Conservation (phyloP, 2,329 filamentous ascomycete species). For the Nannizziopsis barbatae region DNA sequence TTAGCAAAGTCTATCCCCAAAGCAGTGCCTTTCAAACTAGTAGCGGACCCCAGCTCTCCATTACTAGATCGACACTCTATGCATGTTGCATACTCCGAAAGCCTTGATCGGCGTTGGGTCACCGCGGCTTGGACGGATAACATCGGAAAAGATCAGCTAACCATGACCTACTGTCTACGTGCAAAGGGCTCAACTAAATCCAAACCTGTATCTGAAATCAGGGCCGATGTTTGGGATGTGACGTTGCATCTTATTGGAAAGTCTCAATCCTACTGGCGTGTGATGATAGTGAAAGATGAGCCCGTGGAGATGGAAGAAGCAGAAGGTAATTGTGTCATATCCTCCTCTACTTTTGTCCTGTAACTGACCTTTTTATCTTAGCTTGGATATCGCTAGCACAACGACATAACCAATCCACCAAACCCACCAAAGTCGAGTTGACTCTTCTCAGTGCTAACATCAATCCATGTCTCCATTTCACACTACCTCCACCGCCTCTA, state of each 20-base stretch:
- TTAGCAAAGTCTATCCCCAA: constrained; percentile 44
- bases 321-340: constrained; percentile 29
- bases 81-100: constrained; percentile 49
- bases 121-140: constrained; percentile 51
- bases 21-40: constrained; percentile 45
- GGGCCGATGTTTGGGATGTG: constrained; percentile 47
- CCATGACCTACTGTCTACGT: constrained; percentile 44
- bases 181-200: constrained; percentile 25
- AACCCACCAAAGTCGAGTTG: constrained; percentile 27
- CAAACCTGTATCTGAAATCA: constrained; percentile 39
- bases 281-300: constrained; percentile 45
- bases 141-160: constrained; percentile 43
- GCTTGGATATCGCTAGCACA: constrained; percentile 31
- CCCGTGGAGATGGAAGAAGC: constrained; percentile 42
- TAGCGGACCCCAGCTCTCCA: constrained; percentile 43
- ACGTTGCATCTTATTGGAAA: constrained; percentile 46
- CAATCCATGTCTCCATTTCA: constrained; percentile 28
- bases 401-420: constrained; percentile 28
- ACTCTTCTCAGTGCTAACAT: constrained; percentile 28
- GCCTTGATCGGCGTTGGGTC: constrained; percentile 47
- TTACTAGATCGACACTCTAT: constrained; percentile 47
- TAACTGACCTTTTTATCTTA: constrained; percentile 19
- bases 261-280: constrained; percentile 43
- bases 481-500: constrained; percentile 25
- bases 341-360: constrained; percentile 2